These are phyloP conservation scores for Tolypocladium tundrense DNA, from an alignment of 2,329 filamentous ascomycete species.

Conservation along the genomic window DNA sequence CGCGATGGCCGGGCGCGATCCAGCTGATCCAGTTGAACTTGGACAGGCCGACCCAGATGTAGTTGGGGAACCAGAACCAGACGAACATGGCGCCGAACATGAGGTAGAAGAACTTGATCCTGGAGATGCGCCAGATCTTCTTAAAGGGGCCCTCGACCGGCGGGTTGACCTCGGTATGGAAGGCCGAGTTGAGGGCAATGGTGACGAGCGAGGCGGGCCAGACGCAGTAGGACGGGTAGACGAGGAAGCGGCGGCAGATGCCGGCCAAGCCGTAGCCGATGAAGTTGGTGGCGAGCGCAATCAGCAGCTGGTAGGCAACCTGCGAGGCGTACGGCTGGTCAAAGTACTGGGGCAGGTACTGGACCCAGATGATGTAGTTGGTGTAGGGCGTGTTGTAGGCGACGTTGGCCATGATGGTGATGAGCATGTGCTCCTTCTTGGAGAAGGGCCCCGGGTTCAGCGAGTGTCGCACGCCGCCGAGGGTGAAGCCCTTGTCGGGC, in stretches of 20 bases:
- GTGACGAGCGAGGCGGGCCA: constrained; percentile 48
- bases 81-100: constrained; percentile 43
- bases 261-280: constrained; percentile 53
- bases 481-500: constrained; percentile 38
- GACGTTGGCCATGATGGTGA: constrained; percentile 53
- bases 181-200: constrained; percentile 42
- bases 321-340: constrained; percentile 42
- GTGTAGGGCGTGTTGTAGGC: constrained; percentile 43
- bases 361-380: constrained; percentile 44
- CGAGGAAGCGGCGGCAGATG: constrained; percentile 40
- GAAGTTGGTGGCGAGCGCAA: constrained; percentile 45
- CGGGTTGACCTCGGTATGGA: constrained; percentile 35
- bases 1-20: constrained; percentile 37
- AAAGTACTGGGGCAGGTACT: constrained; percentile 41
- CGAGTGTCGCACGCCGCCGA: constrained; percentile 34
- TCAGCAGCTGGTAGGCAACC: constrained; percentile 44
- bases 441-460: constrained; percentile 48
- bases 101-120: constrained; percentile 40
- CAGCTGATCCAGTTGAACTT: constrained; percentile 48
- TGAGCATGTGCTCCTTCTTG: constrained; percentile 52
- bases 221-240: constrained; percentile 44
- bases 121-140: constrained; percentile 34
- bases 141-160: constrained; percentile 31
- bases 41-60: constrained; percentile 39
- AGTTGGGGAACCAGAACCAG: constrained; percentile 50